These are phyloP conservation scores for Ochetophila trinervis DNA, from an alignment of 306 rosid species.

Conservation along the genomic window DNA sequence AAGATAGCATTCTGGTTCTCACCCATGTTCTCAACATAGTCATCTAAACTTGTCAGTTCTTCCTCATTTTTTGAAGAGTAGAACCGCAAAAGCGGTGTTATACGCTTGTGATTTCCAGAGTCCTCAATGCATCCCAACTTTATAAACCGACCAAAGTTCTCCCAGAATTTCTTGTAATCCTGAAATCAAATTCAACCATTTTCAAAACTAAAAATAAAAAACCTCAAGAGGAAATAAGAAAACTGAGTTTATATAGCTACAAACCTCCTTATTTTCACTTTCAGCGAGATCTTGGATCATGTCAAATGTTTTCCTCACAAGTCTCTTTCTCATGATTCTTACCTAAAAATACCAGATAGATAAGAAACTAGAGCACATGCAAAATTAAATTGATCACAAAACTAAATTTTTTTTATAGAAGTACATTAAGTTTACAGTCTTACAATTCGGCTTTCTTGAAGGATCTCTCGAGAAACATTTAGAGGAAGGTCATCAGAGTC, in stretches of 20 bases:
- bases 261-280: conserved; percentile 86
- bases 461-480: conserved; percentile 95
- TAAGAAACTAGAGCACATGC: neutral
- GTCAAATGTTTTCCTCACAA: conserved; percentile 90
- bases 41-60: conserved; percentile 83
- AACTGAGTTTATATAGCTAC: conserved; percentile 11
- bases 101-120: conserved; percentile 93
- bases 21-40: conserved; percentile 89
- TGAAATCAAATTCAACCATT: conserved; percentile 30
- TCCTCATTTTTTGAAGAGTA: conserved; percentile 91
- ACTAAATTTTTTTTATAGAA: conserved; percentile 2
- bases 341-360: conserved; percentile 52
- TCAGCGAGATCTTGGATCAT: conserved; percentile 97
- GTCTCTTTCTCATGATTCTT: conserved; percentile 97
- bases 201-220: conserved; percentile 16
- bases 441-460: conserved; percentile 99
- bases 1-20: conserved; percentile 92
- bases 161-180: conserved; percentile 99
- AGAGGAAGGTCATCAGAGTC: conserved; percentile 96
- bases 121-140: conserved; percentile 94
- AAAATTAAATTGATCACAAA: neutral
- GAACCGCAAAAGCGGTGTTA: conserved; percentile 86
- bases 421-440: conserved; percentile 20
- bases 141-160: conserved; percentile 91
- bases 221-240: conserved; percentile 14